Percentiles rank a stretch among this genome's conserved stretches.
Evolutionary conservation across 2,329 filamentous ascomycete genomes (phyloP).

Genomic region (Ascochyta koolunga): DNA sequence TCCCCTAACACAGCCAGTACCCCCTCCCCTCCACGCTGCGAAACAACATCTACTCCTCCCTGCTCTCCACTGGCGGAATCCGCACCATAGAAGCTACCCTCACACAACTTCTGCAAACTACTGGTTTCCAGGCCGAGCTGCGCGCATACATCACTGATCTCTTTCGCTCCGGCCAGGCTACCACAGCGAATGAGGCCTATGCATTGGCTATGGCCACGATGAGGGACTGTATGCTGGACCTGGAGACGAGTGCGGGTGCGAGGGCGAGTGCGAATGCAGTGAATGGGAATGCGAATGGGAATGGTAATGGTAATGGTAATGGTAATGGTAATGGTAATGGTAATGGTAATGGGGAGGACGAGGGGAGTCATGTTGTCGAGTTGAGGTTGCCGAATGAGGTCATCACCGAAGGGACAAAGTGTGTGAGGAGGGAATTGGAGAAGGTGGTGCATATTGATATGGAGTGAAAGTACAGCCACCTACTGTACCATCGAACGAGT

Average conservation of each 20-base stretch:
- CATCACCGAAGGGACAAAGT: slow-evolving; percentile 58
- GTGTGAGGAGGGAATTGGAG: slow-evolving; percentile 59
- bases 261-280: background rate
- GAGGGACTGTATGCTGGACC: slow-evolving; percentile 13
- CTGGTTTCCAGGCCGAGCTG: slow-evolving; percentile 65
- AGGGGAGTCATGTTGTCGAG: no score
- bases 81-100: slow-evolving; percentile 62
- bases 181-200: slow-evolving; percentile 63
- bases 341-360: no score
- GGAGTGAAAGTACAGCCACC: background rate
- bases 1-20: slow-evolving; percentile 47
- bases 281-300: slow-evolving; percentile 34
- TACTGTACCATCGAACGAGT: no score
- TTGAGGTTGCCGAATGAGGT: slow-evolving; percentile 57
- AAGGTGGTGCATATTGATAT: slow-evolving; percentile 52
- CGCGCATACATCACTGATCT: slow-evolving; percentile 61
- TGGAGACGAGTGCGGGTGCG: slow-evolving; percentile 3
- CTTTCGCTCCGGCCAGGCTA: slow-evolving; percentile 63
- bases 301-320: slow-evolving; percentile 23
- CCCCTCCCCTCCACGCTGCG: slow-evolving; percentile 49
- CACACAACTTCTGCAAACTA: slow-evolving; percentile 60
- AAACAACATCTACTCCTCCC: slow-evolving; percentile 52
- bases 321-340: no score
- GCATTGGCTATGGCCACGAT: slow-evolving; percentile 56
- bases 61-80: slow-evolving; percentile 57